Evolutionary conservation across 1,284 basidiomycete genomes (phyloP).

Genomic region (Agroathelia rolfsii): DNA sequence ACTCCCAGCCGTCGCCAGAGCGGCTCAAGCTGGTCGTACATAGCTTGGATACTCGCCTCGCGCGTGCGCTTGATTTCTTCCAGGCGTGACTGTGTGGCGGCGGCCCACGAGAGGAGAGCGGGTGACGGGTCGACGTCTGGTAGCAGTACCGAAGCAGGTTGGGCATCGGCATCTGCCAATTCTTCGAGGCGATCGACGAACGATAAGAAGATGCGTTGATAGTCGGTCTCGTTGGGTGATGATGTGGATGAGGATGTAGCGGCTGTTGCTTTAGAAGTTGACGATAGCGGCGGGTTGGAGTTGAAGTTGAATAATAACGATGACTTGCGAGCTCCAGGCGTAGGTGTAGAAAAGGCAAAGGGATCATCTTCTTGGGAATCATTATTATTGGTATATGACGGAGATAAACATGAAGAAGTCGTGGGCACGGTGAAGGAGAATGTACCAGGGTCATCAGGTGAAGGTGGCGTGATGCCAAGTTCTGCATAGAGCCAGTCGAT

Average conservation of each 20-base stretch:
- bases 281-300: constrained; percentile 15
- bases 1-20: constrained; percentile 77
- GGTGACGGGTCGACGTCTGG: constrained; percentile 64
- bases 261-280: constrained; percentile 14
- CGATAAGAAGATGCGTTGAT: constrained; percentile 48
- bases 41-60: constrained; percentile 70
- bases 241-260: constrained; percentile 15
- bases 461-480: constrained; percentile 56
- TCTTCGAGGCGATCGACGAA: constrained; percentile 58
- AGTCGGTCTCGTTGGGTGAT: constrained; percentile 33
- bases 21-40: constrained; percentile 79
- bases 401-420: constrained; percentile 15
- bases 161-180: constrained; percentile 39
- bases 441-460: constrained; percentile 34
- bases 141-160: constrained; percentile 29
- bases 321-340: constrained; percentile 19
- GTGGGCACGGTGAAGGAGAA: constrained; percentile 22
- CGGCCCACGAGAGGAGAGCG: constrained; percentile 54
- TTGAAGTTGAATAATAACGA: too few relatives aligned
- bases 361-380: too few relatives aligned
- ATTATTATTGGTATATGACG: too few relatives aligned
- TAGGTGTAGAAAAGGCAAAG: constrained; percentile 21
- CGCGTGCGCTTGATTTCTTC: constrained; percentile 59
- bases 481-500: constrained; percentile 76
- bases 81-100: constrained; percentile 44